These are phyloP conservation scores for Angophora floribunda DNA, from an alignment of 345 rosid genomes.

Conservation along the genomic window DNA sequence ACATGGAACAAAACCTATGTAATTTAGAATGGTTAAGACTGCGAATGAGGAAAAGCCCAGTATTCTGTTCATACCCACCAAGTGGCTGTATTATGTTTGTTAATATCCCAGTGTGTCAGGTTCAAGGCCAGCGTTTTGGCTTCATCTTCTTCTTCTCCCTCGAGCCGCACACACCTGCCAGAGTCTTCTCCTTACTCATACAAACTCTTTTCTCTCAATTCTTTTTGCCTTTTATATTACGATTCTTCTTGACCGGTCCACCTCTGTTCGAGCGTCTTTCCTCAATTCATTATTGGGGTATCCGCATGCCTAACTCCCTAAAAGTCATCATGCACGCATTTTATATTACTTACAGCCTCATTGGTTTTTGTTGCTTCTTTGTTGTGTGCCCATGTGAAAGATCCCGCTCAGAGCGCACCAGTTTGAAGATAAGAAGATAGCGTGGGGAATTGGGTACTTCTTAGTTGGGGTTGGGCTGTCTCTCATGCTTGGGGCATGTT, in stretches of 20 bases:
- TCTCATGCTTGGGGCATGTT: not conserved
- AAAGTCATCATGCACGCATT: slow-evolving; percentile 24
- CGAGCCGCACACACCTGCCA: slow-evolving; percentile 44
- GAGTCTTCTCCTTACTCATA: not conserved
- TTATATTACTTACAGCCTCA: slow-evolving; percentile 2
- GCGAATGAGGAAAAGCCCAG: not conserved
- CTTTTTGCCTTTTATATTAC: not conserved
- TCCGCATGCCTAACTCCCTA: not conserved
- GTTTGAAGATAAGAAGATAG: not conserved
- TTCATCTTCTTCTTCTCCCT: slow-evolving; percentile 14
- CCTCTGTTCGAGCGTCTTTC: slow-evolving; percentile 12
- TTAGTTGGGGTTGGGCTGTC: not conserved
- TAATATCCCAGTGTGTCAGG: not conserved
- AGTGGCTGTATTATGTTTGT: not conserved
- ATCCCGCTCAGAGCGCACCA: slow-evolving; percentile 1
- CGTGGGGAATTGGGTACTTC: slow-evolving; percentile 4
- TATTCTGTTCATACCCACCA: not conserved
- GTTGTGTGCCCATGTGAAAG: slow-evolving; percentile 31
- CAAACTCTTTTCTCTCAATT: not conserved
- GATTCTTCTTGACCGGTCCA: slow-evolving; percentile 40
- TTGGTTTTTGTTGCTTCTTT: slow-evolving; percentile 7
- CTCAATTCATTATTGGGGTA: not conserved
- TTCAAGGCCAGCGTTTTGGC: not conserved
- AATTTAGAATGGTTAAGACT: not conserved
- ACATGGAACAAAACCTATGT: not conserved